Base-by-base conservation (phyloP, 176 grass and related monocot genomes). In the Ananas comosus region DNA sequence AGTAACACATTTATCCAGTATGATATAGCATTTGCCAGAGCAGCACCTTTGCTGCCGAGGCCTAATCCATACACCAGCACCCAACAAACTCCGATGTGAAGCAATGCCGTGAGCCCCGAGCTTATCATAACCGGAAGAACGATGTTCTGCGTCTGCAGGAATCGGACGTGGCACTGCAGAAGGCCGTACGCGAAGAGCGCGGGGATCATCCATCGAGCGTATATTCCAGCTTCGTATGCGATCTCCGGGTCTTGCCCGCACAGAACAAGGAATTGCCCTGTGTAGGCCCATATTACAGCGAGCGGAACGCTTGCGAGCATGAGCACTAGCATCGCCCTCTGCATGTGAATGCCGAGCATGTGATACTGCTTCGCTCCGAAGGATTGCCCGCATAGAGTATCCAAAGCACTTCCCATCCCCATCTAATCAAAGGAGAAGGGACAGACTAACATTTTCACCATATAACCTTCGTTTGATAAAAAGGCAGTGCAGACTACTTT, bases 51-150 rank as follows among this genome's bases (percentile, higher is more conserved):
- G 72, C 48, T 81, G 13, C 80, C 84, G 56, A 96, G 69, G 10
- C 84, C 91, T 28, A 77, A 74, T 52, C 61, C 63, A 65, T 80
- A 88, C 51, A 96, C 91, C 70, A 96, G 53, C 16, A 91, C 14
- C 91, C 91, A 96, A 65, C 91, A 96, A 11, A 96, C 87, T 2
- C 73, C 24, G 16, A 88, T 51, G 72, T 96, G 91, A 69, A 79
- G 70, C 19, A 82, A 58, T 5, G 84, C 72, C 0, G 87, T 88
- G 16, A 74, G 59, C 1, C 70, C 85, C 2, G 87, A 78, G 78
- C 85, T 91, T 13, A 91, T 27, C 87, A 96, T 82, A 53, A 85
- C 79, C 0, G 87, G 87, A 29, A 88, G 80, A 21, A 91, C 84
- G 22, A 88, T 78, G 59, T 80, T 91, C 63, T 96, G 91, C 1